Base-by-base conservation (phyloP, 140 eudicot species). In the Flaveria floridana region DNA sequence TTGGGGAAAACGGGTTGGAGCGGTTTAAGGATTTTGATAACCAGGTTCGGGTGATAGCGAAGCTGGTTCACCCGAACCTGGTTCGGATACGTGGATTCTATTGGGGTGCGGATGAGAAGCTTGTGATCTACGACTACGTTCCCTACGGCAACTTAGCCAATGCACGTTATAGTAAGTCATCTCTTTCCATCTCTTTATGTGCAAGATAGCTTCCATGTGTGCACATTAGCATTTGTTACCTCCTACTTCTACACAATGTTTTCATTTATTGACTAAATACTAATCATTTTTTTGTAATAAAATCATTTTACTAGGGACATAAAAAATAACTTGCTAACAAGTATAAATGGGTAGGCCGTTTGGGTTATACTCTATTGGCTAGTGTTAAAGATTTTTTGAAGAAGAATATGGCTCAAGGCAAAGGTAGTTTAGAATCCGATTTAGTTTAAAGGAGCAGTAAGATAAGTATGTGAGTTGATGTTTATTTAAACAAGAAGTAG, bases 31-130 rank as follows among this genome's bases (percentile, higher is more conserved):
- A 94, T 66, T 94, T 94, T 65, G 89, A 94, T 78, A 91, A 85
- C 59, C 92, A 88, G 72, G 86, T 91, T 68, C 85, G 90, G 57
- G 84, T 85, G 0, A 88, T 89, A 0, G 87, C 96, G 11, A 91
- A 89, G 18, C 73, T 91, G 83, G 89, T 87, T 39, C 97, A 91
- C 75, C 93, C 96, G 61, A 91, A 91, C 55, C 61, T 91, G 82
- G 91, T 91, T 16, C 83, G 86, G 63, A 79, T 91, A 39, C 88
- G 97, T 10, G 97, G 96, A 4, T 91, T 88, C 78, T 91, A 85
- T 53, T 91, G 97, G 97, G 93, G 91, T 20, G 79, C 80, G 66
- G 96, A 91, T 19, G 97, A 91, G 75, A 91, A 91, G 82, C 89
- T 91, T 59, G 85, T 91, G 12, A 89, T 91, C 70, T 91, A 91